phyloP scores from a whole-genome alignment of 495 filamentous ascomycete species.

The Hypomontagnella submonticulosa region DNA sequence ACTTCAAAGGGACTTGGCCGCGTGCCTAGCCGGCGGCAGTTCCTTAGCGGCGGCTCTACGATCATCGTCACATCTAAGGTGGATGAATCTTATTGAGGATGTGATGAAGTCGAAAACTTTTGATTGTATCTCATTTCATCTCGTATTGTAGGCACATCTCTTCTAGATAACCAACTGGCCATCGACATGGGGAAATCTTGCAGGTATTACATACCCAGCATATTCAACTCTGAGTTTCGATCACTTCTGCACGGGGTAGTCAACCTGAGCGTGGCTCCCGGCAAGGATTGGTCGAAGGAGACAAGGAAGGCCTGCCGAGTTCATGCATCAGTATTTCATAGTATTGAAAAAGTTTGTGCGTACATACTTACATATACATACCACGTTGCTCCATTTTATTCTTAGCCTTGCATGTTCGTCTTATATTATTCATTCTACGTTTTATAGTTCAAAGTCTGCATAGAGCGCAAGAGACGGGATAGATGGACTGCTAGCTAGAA shows the following conservation, averaged over 20 bases:
- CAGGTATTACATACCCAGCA: slow-evolving; percentile 41
- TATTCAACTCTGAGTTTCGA: slow-evolving; percentile 41
- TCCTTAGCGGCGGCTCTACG: slow-evolving; percentile 45
- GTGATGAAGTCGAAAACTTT: slow-evolving; percentile 39
- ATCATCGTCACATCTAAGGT: slow-evolving; percentile 42
- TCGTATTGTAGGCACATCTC: slow-evolving; percentile 38
- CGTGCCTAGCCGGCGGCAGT: slow-evolving; percentile 43
- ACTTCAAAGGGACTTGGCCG: slow-evolving; percentile 39
- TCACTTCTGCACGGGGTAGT: slow-evolving; percentile 41
- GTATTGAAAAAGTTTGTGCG: slow-evolving; percentile 28
- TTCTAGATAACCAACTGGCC: slow-evolving; percentile 34
- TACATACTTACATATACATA: slow-evolving; percentile 25
- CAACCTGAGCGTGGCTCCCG: slow-evolving; percentile 25
- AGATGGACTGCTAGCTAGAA: background rate
- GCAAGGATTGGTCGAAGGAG: slow-evolving; percentile 35
- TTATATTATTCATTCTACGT: slow-evolving; percentile 22
- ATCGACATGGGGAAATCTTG: slow-evolving; percentile 45
- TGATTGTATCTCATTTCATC: slow-evolving; percentile 45
- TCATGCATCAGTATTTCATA: slow-evolving; percentile 37
- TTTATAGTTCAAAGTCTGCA: slow-evolving; percentile 13
- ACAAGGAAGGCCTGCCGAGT: slow-evolving; percentile 41
- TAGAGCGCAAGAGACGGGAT: slow-evolving; percentile 1
- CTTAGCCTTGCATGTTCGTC: slow-evolving; percentile 43
- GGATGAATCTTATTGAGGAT: slow-evolving; percentile 44
- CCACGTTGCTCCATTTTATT: slow-evolving; percentile 37